Conservation (phyloP, 495 filamentous ascomycete species). For the Tetracladium marchalianum region DNA sequence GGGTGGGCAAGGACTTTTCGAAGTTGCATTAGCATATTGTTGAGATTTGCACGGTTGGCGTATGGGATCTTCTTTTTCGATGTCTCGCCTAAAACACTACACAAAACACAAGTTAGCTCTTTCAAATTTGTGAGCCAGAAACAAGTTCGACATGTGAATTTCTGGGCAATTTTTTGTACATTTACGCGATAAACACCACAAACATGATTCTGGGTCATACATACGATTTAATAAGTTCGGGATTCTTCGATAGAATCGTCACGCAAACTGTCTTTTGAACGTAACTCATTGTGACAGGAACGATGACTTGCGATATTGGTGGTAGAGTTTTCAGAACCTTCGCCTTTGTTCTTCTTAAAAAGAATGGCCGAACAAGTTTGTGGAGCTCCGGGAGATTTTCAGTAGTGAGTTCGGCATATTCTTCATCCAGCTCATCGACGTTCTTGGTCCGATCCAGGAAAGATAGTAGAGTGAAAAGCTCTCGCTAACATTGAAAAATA, state of each 20-base stretch:
- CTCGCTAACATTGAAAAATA: conserved; percentile 29
- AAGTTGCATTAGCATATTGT: conserved; percentile 92
- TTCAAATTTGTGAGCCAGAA: too few species aligned
- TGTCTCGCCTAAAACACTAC: conserved; percentile 53
- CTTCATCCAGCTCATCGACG: conserved; percentile 60
- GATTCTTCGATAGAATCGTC: conserved; percentile 82
- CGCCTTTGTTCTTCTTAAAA: conserved; percentile 69
- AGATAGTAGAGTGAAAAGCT: conserved; percentile 91
- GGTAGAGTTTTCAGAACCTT: conserved; percentile 85
- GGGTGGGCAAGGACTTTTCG: conserved; percentile 93
- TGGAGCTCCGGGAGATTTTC: conserved; percentile 77
- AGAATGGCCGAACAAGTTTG: conserved; percentile 72
- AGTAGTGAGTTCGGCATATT: conserved; percentile 64
- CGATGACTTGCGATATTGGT: conserved; percentile 85
- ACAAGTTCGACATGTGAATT: too few species aligned
- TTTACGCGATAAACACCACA: too few species aligned
- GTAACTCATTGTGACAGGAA: conserved; percentile 85
- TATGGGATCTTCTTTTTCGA: conserved; percentile 45
- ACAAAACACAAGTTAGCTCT: too few species aligned
- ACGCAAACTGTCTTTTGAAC: conserved; percentile 93
- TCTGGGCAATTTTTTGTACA: too few species aligned
- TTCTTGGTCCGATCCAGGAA: conserved; percentile 66
- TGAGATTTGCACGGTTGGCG: conserved; percentile 65
- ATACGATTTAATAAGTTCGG: conserved; percentile 67
- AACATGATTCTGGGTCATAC: too few species aligned